Conservation (phyloP, 164 flowering plant species). For the Paratinospora sagittata region DNA sequence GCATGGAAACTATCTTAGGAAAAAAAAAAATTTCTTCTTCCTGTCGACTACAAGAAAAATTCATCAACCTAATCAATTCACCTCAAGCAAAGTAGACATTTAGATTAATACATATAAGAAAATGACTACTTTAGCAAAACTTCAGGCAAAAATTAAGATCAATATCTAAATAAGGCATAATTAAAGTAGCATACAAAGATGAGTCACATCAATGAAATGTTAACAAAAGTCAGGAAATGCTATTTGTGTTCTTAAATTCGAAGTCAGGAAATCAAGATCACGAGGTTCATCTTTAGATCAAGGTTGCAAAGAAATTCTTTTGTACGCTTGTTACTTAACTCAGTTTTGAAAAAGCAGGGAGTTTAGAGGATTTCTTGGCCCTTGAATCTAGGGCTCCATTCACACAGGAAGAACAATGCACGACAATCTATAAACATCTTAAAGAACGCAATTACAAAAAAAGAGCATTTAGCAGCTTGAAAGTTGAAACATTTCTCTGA, state of each 20-base stretch:
- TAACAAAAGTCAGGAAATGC: too few species aligned
- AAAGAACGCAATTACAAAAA: not conserved
- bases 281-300: not conserved
- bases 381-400: not conserved
- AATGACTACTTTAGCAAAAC: not conserved
- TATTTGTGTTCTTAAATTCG: not conserved
- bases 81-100: not conserved
- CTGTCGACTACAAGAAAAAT: not conserved
- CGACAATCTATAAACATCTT: not conserved
- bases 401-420: slow-evolving; percentile 1
- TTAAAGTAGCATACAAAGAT: not conserved
- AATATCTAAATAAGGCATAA: not conserved
- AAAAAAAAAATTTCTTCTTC: not conserved
- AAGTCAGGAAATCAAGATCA: not conserved
- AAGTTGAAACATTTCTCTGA: not conserved
- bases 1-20: too few species aligned
- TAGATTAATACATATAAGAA: not conserved
- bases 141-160: not conserved
- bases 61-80: not conserved
- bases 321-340: not conserved
- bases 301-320: not conserved
- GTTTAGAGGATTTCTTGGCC: not conserved
- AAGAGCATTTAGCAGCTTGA: not conserved
- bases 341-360: not conserved
- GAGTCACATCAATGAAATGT: not conserved